Evolutionary conservation across 441 rosid genomes (phyloP), one percentile per base, ranked within the genome.

Genomic region (Erodium texanum): DNA sequence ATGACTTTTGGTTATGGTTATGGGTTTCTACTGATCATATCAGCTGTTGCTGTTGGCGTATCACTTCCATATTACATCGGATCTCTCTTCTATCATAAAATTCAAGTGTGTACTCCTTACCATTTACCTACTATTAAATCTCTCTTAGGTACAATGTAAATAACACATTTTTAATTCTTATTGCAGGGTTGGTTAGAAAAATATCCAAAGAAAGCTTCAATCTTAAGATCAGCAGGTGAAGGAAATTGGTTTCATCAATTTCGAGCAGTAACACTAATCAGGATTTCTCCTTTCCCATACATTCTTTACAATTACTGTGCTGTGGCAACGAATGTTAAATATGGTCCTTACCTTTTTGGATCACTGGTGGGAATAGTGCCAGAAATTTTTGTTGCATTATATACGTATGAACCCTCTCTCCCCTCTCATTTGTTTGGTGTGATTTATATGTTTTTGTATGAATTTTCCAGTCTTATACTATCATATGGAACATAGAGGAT

Each of bases 261-360:
- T 74, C 85, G 83, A 66, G 85, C 96, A 0, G 99, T 94, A n/a
- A 75, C 87, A 7, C 81, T 94, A 45, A 94, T 94, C 75, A 78
- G 97, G 78, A 88, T 88, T 64, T 91, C 99, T 72, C 99, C 99
- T 56, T 94, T 94, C 69, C 97, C 99, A 38, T 94, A 86, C 70
- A 81, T 87, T 59, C 59, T 91, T 29, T 94, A 94, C 74, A 94
- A 94, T 68, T 94, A 91, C 64, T 94, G 97, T 66, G 93, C 97
- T 23, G 96, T 89, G 73, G 97, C 99, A 4, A 88, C 99, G 1
- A 43, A 85, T 73, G 91, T 94, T 15, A 84, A 83, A 74, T 94
- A 81, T 65, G 84, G 89, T 68, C 97, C 99, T 65, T 94, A 94
- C 82, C 66, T 94, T 27, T 71, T 82, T 15, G 97, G 99, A 19